These are phyloP conservation scores for Bolboschoenoplectus hybrid DNA, from an alignment of 202 grass and related monocot genomes.

Conservation along the genomic window DNA sequence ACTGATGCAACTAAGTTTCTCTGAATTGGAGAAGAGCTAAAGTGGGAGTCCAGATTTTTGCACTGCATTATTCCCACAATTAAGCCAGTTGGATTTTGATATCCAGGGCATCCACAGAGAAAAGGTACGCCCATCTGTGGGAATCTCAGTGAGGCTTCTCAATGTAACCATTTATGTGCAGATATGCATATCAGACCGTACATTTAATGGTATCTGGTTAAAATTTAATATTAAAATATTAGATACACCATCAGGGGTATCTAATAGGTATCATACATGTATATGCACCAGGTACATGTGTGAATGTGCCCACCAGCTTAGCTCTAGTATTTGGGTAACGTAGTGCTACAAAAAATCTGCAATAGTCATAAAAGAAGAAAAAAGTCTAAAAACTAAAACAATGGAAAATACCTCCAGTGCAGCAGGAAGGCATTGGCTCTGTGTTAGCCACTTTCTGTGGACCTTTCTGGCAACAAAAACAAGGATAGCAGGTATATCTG, in stretches of 20 bases:
- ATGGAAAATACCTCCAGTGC: constrained; percentile 64
- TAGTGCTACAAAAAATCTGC: neutral
- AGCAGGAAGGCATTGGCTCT: constrained; percentile 78
- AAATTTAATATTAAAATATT: neutral
- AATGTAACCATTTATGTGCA: neutral
- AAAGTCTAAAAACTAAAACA: neutral
- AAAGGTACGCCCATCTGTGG: neutral
- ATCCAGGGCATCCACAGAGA: neutral
- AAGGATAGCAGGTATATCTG: constrained; percentile 86
- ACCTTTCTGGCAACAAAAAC: constrained; percentile 94
- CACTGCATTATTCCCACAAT: neutral
- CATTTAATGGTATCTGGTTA: neutral
- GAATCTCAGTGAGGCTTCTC: neutral
- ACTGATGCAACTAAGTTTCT: neutral
- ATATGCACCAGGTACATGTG: neutral
- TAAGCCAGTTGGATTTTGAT: neutral
- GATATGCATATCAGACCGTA: neutral
- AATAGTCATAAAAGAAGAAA: constrained; percentile 1
- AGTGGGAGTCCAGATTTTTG: neutral
- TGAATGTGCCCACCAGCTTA: neutral
- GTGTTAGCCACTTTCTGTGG: constrained; percentile 83
- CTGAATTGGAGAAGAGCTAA: neutral
- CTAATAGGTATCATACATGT: neutral
- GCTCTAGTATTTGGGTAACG: neutral
- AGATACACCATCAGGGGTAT: neutral